phyloP scores from a whole-genome alignment of 2,329 filamentous ascomycete species.

The Fusarium sp. region DNA sequence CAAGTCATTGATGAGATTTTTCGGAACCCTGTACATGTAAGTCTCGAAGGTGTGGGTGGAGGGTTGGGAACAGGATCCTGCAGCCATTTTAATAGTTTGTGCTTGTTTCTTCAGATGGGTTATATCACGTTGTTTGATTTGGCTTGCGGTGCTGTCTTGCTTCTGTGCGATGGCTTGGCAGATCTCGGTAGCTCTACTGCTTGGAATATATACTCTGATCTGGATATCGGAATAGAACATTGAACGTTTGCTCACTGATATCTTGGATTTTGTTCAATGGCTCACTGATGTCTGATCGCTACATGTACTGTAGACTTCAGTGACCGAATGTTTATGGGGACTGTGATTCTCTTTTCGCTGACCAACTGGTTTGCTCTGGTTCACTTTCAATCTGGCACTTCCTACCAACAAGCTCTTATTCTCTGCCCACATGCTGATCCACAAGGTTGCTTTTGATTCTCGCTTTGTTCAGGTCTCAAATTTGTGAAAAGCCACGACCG shows the following conservation, averaged over 20 bases:
- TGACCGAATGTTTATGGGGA: no score
- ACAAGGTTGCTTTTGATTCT: no score
- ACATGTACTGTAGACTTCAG: no score
- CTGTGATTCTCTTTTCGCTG: no score
- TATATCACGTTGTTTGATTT: background rate
- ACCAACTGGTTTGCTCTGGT: no score
- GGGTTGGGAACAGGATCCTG: background rate
- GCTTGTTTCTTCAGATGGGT: background rate
- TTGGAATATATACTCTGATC: background rate
- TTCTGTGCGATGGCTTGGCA: background rate
- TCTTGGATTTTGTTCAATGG: background rate
- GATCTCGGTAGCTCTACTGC: background rate
- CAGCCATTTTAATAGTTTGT: background rate
- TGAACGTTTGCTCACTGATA: background rate
- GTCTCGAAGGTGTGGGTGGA: background rate
- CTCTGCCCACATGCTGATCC: no score
- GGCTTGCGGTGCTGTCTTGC: no score
- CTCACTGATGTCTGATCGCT: no score
- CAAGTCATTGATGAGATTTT: background rate
- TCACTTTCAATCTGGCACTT: no score
- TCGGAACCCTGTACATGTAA: background rate
- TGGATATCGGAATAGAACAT: background rate
- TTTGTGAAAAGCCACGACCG: no score
- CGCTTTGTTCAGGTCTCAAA: no score
- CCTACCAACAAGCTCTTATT: no score